A percentile compares a stretch with the other conserved stretches of the same genome.
Evolutionary conservation across 352 stramenopile genomes (phyloP).

Genomic region (Phytophthora sp.): DNA sequence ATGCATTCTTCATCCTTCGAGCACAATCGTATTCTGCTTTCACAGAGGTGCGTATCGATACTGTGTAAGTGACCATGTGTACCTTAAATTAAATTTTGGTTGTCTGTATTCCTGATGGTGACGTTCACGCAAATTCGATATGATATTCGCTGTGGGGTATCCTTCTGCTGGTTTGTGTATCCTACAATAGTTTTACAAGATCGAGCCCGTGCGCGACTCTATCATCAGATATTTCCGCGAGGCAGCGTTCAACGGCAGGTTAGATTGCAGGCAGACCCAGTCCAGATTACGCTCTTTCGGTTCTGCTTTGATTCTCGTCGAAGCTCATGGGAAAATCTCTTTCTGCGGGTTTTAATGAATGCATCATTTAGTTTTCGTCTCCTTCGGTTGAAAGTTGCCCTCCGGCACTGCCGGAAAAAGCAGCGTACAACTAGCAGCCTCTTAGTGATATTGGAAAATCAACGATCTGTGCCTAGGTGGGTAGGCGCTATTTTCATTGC

Average conservation of each 20-base stretch:
- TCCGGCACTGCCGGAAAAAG: slow-evolving; percentile 7
- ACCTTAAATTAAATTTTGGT: too few relatives aligned
- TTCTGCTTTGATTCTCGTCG: slow-evolving; percentile 30
- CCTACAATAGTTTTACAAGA: slow-evolving; percentile 22
- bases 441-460: not conserved
- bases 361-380: slow-evolving; percentile 30
- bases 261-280: slow-evolving; percentile 14
- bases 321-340: slow-evolving; percentile 5
- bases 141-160: slow-evolving; percentile 25
- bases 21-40: slow-evolving; percentile 13
- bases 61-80: slow-evolving; percentile 31
- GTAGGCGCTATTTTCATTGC: slow-evolving; percentile 6
- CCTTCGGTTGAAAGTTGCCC: slow-evolving; percentile 14
- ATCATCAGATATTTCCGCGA: slow-evolving; percentile 2
- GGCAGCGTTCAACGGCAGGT: slow-evolving; percentile 19
- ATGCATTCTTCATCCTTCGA: slow-evolving; percentile 15
- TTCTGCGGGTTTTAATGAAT: slow-evolving; percentile 24
- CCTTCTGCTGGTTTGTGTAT: slow-evolving; percentile 26
- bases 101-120: too few relatives aligned
- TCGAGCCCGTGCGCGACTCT: slow-evolving; percentile 17
- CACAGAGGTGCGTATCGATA: slow-evolving; percentile 27
- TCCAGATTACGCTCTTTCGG: slow-evolving; percentile 17
- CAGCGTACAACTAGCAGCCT: not conserved
- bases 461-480: slow-evolving; percentile 1
- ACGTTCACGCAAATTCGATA: slow-evolving; percentile 33